Evolutionary conservation across 306 rosid species (phyloP), one percentile per base, ranked within the genome.

Genomic region (Prunus mume): DNA sequence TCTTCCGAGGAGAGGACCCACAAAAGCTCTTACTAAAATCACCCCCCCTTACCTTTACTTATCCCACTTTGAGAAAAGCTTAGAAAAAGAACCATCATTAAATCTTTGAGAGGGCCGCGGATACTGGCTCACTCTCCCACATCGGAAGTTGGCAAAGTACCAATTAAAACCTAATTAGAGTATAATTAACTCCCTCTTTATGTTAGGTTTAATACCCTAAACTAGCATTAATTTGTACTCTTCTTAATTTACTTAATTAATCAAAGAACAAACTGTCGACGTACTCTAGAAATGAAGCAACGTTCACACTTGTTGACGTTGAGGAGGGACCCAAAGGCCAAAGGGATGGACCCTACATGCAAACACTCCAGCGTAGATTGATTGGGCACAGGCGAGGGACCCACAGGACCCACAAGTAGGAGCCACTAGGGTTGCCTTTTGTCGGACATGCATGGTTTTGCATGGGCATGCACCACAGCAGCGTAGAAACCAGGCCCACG

Each of bases 51-150:
- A 71, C 63, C 75, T 85, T 82, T 81, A 81, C 71, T 77, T 75
- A 52, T 79, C 78, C 54, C 61, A 65, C 75, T 58, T 80, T 68
- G 34, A 68, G 24, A 83, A 87, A 87, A 78, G 90, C 86, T 81
- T 69, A 64, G 74, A 19, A 76, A 90, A 92, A 88, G 95, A 69
- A 81, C 86, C 84, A 88, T 88, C 57, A 90, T 88, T 73, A 76
- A 81, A 57, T 63, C 93, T 87, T 89, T 88, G 76, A 76, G 57
- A 55, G 32, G 71, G 30, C 13, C 24, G 43, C 41, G 25, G 70
- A 41, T 56, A 68, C 63, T 57, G 32, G 41, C 62, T 56, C 65
- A 12, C 9, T 28, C 65, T 60, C 65, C 15, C 14, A 72, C 20
- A 15, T 6, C 47, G 56, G 13, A 60, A 68, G 50, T 68, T 14